Evolutionary conservation across 495 filamentous ascomycete genomes (phyloP), one percentile per base, ranked within the genome.

Genomic region (Neurospora intermedia): DNA sequence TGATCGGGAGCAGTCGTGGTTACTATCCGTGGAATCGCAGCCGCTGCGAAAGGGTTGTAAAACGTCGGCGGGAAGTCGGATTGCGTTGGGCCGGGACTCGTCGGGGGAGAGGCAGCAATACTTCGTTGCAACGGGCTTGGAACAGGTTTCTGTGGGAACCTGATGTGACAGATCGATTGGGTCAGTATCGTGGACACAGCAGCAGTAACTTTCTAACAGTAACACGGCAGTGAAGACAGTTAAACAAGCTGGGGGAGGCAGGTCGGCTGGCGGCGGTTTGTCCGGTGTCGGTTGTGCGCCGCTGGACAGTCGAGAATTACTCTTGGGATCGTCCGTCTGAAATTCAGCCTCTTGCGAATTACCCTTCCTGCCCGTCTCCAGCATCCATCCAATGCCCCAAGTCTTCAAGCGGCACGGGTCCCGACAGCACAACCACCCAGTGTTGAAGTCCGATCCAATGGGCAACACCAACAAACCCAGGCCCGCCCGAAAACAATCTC

Each of bases 71-170:
- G 74, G 71, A 81, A 82, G 72, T 74, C 77, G 43, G 82, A 76
- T 69, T 74, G 77, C 54, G 80, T 81, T 77, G 83, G 80, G 77
- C 81, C 81, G 71, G 80, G 81, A 75, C 80, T 84, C 69, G 83
- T 80, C 70, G 83, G 81, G 69, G 80, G 81, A 75, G 83, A 82
- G 71, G 78, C 76, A 62, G 77, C 78, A 48, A 76, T 82, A 74
- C 76, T 83, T 43, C 81, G 82, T 71, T 81, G 82, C 43, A 83
- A 74, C 71, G 84, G 83, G 76, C 82, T 85, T 70, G 83, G 82
- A 73, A 76, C 80, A 45, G 80, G 80, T 77, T 75, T 78, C 76
- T 79, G 80, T 73, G 76, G 80, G 69, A 78, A 82, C 77, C 84
- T 85, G 75, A 69, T 73, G 62, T 48, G 72, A 69, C 43, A 72